Evolutionary conservation across 2,329 filamentous ascomycete genomes (phyloP), one percentile per base, ranked within the genome.

Genomic region (Colletotrichum sublineola): DNA sequence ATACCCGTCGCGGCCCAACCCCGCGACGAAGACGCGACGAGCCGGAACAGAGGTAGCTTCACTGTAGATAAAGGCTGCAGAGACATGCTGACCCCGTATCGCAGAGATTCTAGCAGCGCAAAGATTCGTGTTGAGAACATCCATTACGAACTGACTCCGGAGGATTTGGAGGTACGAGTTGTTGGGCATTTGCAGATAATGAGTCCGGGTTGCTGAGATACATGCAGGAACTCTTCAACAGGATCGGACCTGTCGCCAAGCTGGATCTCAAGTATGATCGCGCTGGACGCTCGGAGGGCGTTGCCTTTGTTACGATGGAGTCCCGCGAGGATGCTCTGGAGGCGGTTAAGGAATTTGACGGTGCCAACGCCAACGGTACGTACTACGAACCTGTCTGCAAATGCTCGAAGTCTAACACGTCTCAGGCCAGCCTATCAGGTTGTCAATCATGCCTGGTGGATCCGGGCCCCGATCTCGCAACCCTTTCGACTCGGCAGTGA

Each of bases 61-160:
- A 12, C 12, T 33, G n/a, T 29, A 9, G 66, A 61, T 31, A 74
- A 76, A 76, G 66, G 67, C 70, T 52, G 66, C 71, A 75, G 31
- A 38, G n/a, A 7, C 53, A 71, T 73, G 38, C 69, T 75, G 64
- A 77, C 75, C 46, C 67, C 15, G 31, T 20, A 36, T 57, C 14
- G 44, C 75, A 89, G 89, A 78, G 86, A 88, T 46, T 79, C 84
- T 40, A 83, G 84, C 68, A 91, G 91, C 76, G 86, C 91, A 57
- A 96, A 94, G 82, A 82, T 98, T 75, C 92, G 92, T 75, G 92
- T 97, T 73, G 94, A 97, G 74, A 97, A 97, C 80, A 85, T 98
- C 70, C 95, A 98, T 81, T 98, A 97, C 81, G 95, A 98, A 73
- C 87, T 98, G 74, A 95, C 93, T 15, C 91, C 96, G 81, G 91